These are phyloP conservation scores for Fraxinus sp. DNA, from an alignment of 305 asterid genomes.

Conservation along the genomic window DNA sequence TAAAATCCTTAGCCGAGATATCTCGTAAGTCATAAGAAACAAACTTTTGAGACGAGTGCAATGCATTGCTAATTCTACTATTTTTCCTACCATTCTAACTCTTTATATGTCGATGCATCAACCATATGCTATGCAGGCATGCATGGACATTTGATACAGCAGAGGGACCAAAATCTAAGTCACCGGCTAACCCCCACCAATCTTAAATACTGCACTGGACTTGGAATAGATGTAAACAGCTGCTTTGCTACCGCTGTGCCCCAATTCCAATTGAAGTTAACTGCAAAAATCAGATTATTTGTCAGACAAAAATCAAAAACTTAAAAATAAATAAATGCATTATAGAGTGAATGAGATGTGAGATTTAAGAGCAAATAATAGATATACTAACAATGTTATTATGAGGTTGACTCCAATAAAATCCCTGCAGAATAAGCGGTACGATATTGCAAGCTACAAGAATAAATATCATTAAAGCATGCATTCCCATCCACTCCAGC, in stretches of 20 bases:
- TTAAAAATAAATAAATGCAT: not conserved
- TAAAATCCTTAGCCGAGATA: not conserved
- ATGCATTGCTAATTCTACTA: not conserved
- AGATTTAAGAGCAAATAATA: not conserved
- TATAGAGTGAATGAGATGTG: not conserved
- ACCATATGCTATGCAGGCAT: not conserved
- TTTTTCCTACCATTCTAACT: not conserved
- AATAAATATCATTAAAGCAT: conserved; percentile 52
- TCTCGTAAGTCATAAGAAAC: not conserved
- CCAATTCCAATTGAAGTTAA: conserved; percentile 1
- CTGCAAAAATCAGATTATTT: not conserved
- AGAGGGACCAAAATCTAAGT: not conserved
- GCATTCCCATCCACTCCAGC: conserved; percentile 66
- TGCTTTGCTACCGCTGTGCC: not conserved
- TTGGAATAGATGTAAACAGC: not conserved
- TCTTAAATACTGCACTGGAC: not conserved
- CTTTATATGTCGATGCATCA: not conserved
- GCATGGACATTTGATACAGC: not conserved
- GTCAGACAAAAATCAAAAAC: not conserved
- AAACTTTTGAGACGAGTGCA: not conserved
- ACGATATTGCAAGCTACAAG: conserved; percentile 67
- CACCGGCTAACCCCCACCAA: not conserved
- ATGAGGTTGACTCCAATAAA: conserved; percentile 54
- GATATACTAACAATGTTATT: conserved; percentile 51
- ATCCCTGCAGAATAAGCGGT: conserved; percentile 59